Conservation (phyloP, 2,329 filamentous ascomycete species). For the Fusarium humuli region DNA sequence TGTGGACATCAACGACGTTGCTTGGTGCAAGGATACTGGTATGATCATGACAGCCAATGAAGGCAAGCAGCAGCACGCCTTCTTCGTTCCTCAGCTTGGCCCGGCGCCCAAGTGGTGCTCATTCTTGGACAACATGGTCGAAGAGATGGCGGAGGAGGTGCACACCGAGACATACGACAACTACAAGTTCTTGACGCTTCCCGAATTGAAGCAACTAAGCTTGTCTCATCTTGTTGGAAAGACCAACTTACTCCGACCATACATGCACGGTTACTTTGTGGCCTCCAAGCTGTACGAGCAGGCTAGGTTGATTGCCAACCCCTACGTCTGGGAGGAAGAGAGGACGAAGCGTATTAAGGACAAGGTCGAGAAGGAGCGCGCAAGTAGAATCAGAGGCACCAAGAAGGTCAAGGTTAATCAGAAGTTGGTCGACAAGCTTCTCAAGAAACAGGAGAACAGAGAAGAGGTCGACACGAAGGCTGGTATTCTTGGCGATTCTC, state of each 20-base stretch:
- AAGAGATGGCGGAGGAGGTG: constrained; percentile 93
- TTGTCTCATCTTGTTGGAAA: constrained; percentile 90
- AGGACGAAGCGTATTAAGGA: constrained; percentile 90
- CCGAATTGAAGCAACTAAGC: constrained; percentile 86
- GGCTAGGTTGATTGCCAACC: constrained; percentile 90
- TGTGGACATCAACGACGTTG: constrained; percentile 94
- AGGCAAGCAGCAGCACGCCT: constrained; percentile 92
- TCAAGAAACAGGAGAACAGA: constrained; percentile 72
- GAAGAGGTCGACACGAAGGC: constrained; percentile 68
- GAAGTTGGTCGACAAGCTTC: constrained; percentile 78
- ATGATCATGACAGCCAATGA: constrained; percentile 98
- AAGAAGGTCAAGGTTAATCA: constrained; percentile 99
- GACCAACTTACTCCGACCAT: constrained; percentile 88
- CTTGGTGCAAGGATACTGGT: constrained; percentile 90
- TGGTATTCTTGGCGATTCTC: constrained; percentile 82
- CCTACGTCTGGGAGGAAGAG: constrained; percentile 93
- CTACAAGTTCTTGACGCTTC: constrained; percentile 95
- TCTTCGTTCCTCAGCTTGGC: constrained; percentile 93
- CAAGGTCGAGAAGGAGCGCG: constrained; percentile 97
- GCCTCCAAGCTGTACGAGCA: constrained; percentile 96
- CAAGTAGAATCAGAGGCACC: constrained; percentile 90
- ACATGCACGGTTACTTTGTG: constrained; percentile 99
- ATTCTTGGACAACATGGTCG: constrained; percentile 96
- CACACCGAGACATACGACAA: constrained; percentile 93
- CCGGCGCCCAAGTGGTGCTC: constrained; percentile 95